Percentiles rank a stretch among this genome's conserved stretches.
These are phyloP conservation scores for Chlamydomonas sp. DNA, from an alignment of 139 green algal species.

Conservation along the genomic window DNA sequence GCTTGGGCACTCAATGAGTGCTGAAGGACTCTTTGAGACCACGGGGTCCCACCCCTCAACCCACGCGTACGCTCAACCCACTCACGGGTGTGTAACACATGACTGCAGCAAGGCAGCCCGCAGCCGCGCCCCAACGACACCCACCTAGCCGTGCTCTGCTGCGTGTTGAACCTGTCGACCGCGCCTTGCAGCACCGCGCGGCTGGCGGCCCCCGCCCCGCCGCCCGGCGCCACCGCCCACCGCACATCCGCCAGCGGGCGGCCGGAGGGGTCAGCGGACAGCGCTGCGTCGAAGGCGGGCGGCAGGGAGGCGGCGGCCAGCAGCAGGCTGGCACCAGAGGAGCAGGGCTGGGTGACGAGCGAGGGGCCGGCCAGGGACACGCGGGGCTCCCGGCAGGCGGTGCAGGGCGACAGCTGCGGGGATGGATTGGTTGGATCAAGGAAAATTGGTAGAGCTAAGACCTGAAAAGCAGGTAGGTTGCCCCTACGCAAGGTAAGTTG, in stretches of 20 bases:
- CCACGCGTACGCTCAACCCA: too few relatives aligned
- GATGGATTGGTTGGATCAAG: too few relatives aligned
- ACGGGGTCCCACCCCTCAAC: too few relatives aligned
- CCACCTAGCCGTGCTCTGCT: not conserved
- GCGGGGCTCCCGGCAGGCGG: not conserved
- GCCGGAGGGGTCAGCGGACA: conserved; percentile 14
- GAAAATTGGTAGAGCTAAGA: too few relatives aligned
- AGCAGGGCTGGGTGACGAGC: not conserved
- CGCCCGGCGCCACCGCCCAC: not conserved
- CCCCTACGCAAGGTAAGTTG: too few relatives aligned
- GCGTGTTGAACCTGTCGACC: not conserved
- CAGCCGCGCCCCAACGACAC: not conserved
- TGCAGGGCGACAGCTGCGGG: not conserved
- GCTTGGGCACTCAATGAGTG: too few relatives aligned
- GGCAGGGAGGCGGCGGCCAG: not conserved
- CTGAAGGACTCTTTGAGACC: too few relatives aligned
- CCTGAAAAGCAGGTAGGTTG: too few relatives aligned
- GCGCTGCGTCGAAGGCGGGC: conserved; percentile 19
- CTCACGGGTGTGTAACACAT: too few relatives aligned
- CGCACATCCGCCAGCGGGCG: not conserved
- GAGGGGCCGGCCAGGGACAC: not conserved
- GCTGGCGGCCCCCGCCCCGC: not conserved
- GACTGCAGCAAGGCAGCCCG: not conserved
- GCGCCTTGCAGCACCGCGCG: not conserved
- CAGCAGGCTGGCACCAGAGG: not conserved